These are phyloP conservation scores for Rhodocollybia butyracea DNA, from an alignment of 768 basidiomycete species.

Conservation along the genomic window DNA sequence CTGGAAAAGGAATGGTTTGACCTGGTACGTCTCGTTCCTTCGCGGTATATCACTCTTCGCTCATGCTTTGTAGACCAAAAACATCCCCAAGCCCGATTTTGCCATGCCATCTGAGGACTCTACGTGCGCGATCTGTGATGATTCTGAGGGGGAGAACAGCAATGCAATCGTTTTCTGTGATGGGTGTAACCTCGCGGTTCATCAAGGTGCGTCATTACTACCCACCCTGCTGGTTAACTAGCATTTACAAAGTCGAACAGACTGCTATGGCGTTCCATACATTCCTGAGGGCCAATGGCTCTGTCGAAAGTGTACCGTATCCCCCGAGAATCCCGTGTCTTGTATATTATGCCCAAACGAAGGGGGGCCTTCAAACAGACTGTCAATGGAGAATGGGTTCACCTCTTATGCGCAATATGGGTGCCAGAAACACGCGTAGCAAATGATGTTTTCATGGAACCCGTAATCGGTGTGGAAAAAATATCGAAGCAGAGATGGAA, in stretches of 20 bases:
- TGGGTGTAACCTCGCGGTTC: constrained; percentile 98
- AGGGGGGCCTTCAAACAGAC: constrained; percentile 99
- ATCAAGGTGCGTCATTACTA: constrained; percentile 69
- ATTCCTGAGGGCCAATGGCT: constrained; percentile 99
- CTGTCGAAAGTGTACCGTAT: constrained; percentile 96
- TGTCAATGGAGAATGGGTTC: constrained; percentile 88
- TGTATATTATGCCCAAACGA: constrained; percentile 97
- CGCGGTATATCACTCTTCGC: not conserved
- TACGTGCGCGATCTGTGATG: constrained; percentile 95
- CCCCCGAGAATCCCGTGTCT: constrained; percentile 94
- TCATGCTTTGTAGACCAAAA: constrained; percentile 73
- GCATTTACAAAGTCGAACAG: too few species aligned
- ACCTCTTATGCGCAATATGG: constrained; percentile 96
- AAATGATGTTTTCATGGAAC: constrained; percentile 98
- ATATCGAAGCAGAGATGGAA: constrained; percentile 93
- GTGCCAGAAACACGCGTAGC: constrained; percentile 91
- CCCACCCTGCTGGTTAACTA: too few species aligned
- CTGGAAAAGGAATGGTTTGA: constrained; percentile 99
- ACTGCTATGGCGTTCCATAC: constrained; percentile 98
- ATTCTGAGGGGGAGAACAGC: constrained; percentile 96
- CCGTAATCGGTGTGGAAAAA: constrained; percentile 83
- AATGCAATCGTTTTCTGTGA: constrained; percentile 99
- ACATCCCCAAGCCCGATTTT: constrained; percentile 84
- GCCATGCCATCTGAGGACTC: constrained; percentile 93
- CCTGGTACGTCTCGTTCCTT: constrained; percentile 50